phyloP scores from a whole-genome alignment of 306 rosid genomes.

The Oxytropis ochrocephala region DNA sequence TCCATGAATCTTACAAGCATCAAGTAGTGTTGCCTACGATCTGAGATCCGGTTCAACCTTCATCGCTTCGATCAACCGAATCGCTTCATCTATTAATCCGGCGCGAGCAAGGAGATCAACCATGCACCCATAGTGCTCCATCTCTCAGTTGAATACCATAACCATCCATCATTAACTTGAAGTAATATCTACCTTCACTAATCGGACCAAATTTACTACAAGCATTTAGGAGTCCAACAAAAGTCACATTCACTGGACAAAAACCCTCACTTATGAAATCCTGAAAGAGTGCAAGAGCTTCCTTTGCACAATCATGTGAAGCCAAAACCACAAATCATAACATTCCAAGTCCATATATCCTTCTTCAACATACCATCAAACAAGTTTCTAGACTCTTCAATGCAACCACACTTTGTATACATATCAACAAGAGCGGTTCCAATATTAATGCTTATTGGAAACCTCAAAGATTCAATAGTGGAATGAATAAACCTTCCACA shows the following conservation, averaged over 20 bases:
- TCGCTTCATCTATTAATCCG: conserved; percentile 59
- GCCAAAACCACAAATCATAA: conserved; percentile 78
- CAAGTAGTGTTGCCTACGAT: conserved; percentile 66
- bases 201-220: conserved; percentile 70
- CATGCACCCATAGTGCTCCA: conserved; percentile 94
- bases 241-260: conserved; percentile 51
- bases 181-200: conserved; percentile 49
- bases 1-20: conserved; percentile 69
- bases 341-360: conserved; percentile 75
- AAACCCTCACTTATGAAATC: conserved; percentile 46
- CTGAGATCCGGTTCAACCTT: conserved; percentile 50
- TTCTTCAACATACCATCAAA: conserved; percentile 41
- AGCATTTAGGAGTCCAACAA: conserved; percentile 67
- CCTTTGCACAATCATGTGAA: conserved; percentile 51
- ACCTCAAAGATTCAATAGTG: conserved; percentile 35
- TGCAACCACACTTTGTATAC: conserved; percentile 86
- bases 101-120: conserved; percentile 69
- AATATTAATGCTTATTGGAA: conserved; percentile 38
- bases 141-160: conserved; percentile 56
- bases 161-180: conserved; percentile 48
- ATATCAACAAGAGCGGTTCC: conserved; percentile 73
- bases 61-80: conserved; percentile 48
- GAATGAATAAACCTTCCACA: conserved; percentile 52
- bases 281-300: conserved; percentile 48
- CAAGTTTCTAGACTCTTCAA: conserved; percentile 45